Evolutionary conservation across 2,329 filamentous ascomycete species (phyloP).

Genomic region (Lasiodiplodia gonubiensis): DNA sequence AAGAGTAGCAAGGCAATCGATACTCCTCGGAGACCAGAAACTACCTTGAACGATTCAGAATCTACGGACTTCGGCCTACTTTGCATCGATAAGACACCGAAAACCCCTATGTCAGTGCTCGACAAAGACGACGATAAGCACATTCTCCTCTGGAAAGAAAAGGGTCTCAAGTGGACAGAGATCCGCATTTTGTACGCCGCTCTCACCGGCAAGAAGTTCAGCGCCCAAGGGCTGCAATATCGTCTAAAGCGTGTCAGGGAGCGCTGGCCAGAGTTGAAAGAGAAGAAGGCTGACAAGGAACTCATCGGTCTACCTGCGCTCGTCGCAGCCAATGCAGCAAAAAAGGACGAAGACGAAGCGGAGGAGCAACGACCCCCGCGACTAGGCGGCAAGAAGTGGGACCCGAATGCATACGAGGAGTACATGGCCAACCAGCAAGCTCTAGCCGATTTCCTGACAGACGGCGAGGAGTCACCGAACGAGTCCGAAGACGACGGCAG

Average conservation of each 20-base stretch:
- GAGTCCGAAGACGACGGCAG: not conserved
- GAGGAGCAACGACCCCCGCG: not conserved
- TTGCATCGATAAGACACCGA: not conserved
- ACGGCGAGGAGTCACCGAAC: not conserved
- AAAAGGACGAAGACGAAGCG: not conserved
- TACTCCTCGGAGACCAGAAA: not conserved
- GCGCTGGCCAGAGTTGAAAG: not conserved
- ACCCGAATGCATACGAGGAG: not conserved
- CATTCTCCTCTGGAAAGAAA: not conserved
- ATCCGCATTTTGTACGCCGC: not conserved
- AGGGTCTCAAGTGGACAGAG: not conserved
- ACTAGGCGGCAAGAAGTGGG: slow-evolving; percentile 16
- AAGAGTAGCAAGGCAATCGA: not conserved
- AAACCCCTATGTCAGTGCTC: not conserved
- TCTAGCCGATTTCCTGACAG: not conserved
- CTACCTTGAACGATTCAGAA: not conserved
- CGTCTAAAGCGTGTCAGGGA: not conserved
- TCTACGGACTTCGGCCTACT: not conserved
- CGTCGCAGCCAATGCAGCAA: not conserved
- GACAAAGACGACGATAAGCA: slow-evolving; percentile 8
- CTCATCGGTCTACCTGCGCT: not conserved
- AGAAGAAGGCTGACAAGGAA: not conserved
- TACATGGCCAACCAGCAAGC: slow-evolving; percentile 2
- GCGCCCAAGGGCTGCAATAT: not conserved
- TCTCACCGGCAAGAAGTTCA: not conserved